Evolutionary conservation across 2,329 filamentous ascomycete species (phyloP).

Genomic region (Podosphaera xanthii): DNA sequence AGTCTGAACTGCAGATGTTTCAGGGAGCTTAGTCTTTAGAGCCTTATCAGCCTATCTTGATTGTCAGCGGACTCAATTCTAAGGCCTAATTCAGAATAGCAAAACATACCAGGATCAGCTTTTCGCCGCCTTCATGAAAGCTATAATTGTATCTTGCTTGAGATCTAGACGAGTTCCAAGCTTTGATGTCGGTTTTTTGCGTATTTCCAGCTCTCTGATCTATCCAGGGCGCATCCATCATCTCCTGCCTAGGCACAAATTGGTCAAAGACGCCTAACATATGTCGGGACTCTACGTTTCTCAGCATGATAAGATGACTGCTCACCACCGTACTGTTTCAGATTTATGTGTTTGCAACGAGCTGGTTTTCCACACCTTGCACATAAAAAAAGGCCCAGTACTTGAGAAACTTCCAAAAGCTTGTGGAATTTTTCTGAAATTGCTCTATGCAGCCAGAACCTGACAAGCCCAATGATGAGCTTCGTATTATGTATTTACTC

Average conservation of each 20-base stretch:
- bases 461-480: too few species aligned
- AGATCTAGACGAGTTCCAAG: conserved; percentile 11
- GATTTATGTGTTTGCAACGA: not conserved
- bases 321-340: conserved; percentile 12
- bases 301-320: conserved; percentile 11
- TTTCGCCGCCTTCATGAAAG: conserved; percentile 7
- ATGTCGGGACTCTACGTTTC: conserved; percentile 12
- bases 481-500: too few species aligned
- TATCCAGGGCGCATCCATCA: conserved; percentile 5
- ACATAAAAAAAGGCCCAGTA: too few species aligned
- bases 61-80: not conserved
- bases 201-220: conserved; percentile 13
- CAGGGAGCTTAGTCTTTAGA: not conserved
- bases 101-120: conserved; percentile 7
- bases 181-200: conserved; percentile 13
- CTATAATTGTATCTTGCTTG: conserved; percentile 8
- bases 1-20: not conserved
- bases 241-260: conserved; percentile 11
- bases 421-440: too few species aligned
- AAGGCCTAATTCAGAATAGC: not conserved
- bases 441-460: too few species aligned
- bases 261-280: conserved; percentile 12
- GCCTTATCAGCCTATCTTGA: not conserved
- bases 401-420: too few species aligned
- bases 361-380: too few species aligned